Conservation (phyloP, 768 basidiomycete genomes). For the Kwoniella europaea region DNA sequence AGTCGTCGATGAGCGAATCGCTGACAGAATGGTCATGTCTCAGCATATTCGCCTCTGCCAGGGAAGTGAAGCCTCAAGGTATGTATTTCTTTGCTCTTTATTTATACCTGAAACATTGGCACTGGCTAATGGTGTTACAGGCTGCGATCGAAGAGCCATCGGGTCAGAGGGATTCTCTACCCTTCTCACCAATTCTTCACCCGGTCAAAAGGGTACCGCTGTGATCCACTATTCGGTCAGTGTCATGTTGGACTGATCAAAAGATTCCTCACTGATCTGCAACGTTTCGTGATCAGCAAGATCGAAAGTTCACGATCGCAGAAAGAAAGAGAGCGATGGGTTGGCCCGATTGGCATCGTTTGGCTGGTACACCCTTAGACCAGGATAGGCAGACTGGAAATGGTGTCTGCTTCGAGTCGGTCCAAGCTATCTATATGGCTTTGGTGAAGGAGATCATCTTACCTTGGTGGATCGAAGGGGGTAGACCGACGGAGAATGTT, state of each 20-base stretch:
- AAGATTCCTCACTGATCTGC: no score
- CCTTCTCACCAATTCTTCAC: conserved; percentile 30
- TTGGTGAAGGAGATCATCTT: conserved; percentile 27
- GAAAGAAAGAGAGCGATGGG: conserved; percentile 40
- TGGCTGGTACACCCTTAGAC: conserved; percentile 25
- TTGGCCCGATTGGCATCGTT: conserved; percentile 33
- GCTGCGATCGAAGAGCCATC: conserved; percentile 19
- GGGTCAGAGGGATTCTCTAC: conserved; percentile 26
- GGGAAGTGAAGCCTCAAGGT: conserved; percentile 10
- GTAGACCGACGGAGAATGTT: conserved; percentile 14
- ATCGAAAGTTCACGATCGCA: conserved; percentile 37
- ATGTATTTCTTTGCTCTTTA: neutral
- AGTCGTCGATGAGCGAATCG: neutral
- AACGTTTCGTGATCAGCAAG: conserved; percentile 9
- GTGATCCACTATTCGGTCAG: conserved; percentile 36
- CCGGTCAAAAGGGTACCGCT: conserved; percentile 34
- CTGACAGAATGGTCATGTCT: neutral
- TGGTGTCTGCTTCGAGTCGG: conserved; percentile 30
- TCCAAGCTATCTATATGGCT: conserved; percentile 27
- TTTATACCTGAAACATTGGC: neutral
- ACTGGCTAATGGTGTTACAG: neutral
- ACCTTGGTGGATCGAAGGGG: conserved; percentile 32
- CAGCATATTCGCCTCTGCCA: conserved; percentile 17
- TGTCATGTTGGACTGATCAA: neutral
- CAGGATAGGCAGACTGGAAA: conserved; percentile 33